Base-by-base conservation (phyloP, 1,284 basidiomycete species). In the Bjerkandera adusta region DNA sequence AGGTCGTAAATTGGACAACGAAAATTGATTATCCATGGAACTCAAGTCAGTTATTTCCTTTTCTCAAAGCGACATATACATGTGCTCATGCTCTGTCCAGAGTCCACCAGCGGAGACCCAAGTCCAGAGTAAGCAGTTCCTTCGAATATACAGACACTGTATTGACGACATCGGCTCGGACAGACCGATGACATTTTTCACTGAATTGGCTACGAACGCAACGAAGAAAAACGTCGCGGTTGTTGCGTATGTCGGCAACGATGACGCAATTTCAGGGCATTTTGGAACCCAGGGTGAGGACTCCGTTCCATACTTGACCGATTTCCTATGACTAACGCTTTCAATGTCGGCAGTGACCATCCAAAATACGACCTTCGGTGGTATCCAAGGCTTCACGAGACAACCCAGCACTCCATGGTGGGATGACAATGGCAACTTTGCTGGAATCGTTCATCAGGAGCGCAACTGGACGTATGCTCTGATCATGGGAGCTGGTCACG, bases 381-480 rank as follows among this genome's bases (percentile, higher is more conserved):
- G 79, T 3, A 79, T 79, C 39, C 81, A 78, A 60, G 83, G 83
- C 2, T 85, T 85, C 57, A 76, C 79, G 4, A 68, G 73, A 38
- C 71, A 73, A 50, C 83, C 83, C 0, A 71, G 75, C 5, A 85
- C 83, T 1, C 73, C 78, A 0, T 85, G 58, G 57, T 52, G 34
- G 20, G 53, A 57, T 27, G 59, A 62, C 32, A 29, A 50, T 16
- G 56, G 57, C 5, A 52, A 51, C 22, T 57, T 59, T 25, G 54
- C 55, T 11, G 62, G 62, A 6, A 57, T 60, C 32, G 53, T 62
- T 3, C 62, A 63, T 48, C 61, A 64, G 46, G 62, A 64, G 43
- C 57, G 60, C 16, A 55, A 55, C 37, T 51, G 55, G 46, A 60
- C 60, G 4, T 64, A 56, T 36, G 59, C 55, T 8, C 40, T 64